Evolutionary conservation across 208 protist genomes (phyloP), one percentile per base, ranked within the genome.

Genomic region (Acanthamoeba healyi): DNA sequence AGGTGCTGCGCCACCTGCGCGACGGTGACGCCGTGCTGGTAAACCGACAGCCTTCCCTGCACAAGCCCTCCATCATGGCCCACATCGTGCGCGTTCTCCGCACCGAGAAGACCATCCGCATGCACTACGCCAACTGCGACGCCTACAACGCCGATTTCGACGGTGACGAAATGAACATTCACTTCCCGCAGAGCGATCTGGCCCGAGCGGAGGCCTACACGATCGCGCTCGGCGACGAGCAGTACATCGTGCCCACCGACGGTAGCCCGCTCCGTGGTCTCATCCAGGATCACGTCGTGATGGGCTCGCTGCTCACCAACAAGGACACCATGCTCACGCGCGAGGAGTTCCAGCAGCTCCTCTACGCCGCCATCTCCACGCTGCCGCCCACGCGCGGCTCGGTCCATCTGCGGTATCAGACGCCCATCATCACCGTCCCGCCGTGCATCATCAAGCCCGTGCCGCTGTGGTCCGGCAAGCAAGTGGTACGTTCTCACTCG

Each of bases 71-170:
- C 94, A 99, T 99, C 97, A 99, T 99, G 98, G 99, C 98, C 15
- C 99, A 99, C 95, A 95, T 65, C 38, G 97, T 95, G 1, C 93
- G 98, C 90, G 98, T 99, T 22, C 97, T 99, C 3, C 98, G 97
- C n/a, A 98, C 97, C 6, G 98, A 99, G 95, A 97, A 96, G 36
- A 99, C 99, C 58, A 96, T 99, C 70, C 98, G 99, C 89, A 99
- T 99, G 95, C 99, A 99, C 97, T 99, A 99, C 97, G 98, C 99
- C 51, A 99, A 99, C 97, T 99, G 99, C 96, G 99, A 99, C 94
- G 99, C 98, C n/a, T 99, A 99, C 97, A 99, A 99, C 96, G 99
- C 99, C 19, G 99, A 99, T 97, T 99, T 99, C 96, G 99, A 99
- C 98, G 72, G 72, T 36, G 99, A 99, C 97, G 99, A 99, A 96